A percentile compares a stretch with the other conserved stretches of the same genome.
Evolutionary conservation across 2,329 filamentous ascomycete genomes (phyloP).

Genomic region (Talaromyces sp.): DNA sequence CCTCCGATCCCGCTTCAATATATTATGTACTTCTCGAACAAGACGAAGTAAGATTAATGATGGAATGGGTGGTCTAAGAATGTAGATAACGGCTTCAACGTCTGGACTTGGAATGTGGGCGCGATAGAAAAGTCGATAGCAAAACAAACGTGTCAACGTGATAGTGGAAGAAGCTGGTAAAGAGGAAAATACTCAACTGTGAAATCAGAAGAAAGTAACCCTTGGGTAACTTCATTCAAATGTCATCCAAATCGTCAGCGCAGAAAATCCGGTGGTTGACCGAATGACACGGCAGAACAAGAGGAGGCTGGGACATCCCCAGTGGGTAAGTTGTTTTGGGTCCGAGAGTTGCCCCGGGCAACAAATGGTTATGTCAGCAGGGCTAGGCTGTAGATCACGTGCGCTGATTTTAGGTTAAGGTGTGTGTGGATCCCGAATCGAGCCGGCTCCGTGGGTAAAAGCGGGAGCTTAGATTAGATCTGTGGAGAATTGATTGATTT

Average conservation of each 20-base stretch:
- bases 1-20: neutral
- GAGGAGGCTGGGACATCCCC: conserved; percentile 27
- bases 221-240: neutral
- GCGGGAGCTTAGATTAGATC: conserved; percentile 5
- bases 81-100: conserved; percentile 10
- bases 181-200: neutral
- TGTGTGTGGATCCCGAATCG: conserved; percentile 3
- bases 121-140: conserved; percentile 16
- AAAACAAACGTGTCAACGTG: neutral
- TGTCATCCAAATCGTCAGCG: neutral
- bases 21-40: neutral
- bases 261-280: conserved; percentile 35
- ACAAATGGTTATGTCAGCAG: conserved; percentile 25
- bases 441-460: neutral
- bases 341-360: conserved; percentile 23
- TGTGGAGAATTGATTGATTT: too few relatives aligned
- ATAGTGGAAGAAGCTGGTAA: neutral
- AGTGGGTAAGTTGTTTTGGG: conserved; percentile 8
- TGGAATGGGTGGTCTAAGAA: neutral
- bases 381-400: neutral
- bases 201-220: neutral
- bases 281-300: conserved; percentile 19
- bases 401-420: neutral
- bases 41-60: neutral
- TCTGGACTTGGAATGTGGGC: neutral